These are phyloP conservation scores for Petunia axillaris DNA, from an alignment of 257 asterid species.

Conservation along the genomic window DNA sequence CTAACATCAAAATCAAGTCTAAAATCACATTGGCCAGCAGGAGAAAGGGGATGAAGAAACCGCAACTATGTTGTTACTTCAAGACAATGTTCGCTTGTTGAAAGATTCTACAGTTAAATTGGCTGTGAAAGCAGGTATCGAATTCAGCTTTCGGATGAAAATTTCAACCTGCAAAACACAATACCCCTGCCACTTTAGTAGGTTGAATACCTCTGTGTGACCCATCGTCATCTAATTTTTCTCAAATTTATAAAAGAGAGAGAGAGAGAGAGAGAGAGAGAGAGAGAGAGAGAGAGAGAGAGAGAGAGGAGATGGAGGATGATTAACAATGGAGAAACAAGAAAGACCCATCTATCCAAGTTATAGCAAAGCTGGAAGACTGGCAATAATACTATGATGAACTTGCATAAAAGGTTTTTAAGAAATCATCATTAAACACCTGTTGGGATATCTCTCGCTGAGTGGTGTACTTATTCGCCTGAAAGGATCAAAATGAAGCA, in stretches of 20 bases:
- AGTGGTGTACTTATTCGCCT: slow-evolving; percentile 74
- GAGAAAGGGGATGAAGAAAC: slow-evolving; percentile 5
- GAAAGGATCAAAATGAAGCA: slow-evolving; percentile 31
- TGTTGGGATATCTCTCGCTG: slow-evolving; percentile 84
- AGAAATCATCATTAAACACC: slow-evolving; percentile 52
- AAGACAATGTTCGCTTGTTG: slow-evolving; percentile 87
- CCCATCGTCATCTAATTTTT: neutral
- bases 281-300: neutral
- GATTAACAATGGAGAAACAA: neutral
- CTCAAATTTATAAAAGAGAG: slow-evolving; percentile 13
- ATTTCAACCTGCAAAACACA: slow-evolving; percentile 68
- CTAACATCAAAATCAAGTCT: neutral
- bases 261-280: neutral
- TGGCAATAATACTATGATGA: neutral
- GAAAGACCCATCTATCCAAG: slow-evolving; percentile 11
- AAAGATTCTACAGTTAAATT: slow-evolving; percentile 89
- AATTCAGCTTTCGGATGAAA: slow-evolving; percentile 79
- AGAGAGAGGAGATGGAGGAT: neutral
- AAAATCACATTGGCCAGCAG: neutral
- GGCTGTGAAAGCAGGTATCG: slow-evolving; percentile 93
- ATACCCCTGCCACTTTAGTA: neutral
- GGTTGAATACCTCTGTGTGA: neutral
- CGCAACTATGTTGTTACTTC: slow-evolving; percentile 31
- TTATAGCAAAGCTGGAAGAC: neutral
- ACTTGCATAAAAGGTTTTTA: slow-evolving; percentile 4